Evolutionary conservation across 768 basidiomycete species (phyloP), one percentile per base, ranked within the genome.

Genomic region (Rhizopogon vulgaris): DNA sequence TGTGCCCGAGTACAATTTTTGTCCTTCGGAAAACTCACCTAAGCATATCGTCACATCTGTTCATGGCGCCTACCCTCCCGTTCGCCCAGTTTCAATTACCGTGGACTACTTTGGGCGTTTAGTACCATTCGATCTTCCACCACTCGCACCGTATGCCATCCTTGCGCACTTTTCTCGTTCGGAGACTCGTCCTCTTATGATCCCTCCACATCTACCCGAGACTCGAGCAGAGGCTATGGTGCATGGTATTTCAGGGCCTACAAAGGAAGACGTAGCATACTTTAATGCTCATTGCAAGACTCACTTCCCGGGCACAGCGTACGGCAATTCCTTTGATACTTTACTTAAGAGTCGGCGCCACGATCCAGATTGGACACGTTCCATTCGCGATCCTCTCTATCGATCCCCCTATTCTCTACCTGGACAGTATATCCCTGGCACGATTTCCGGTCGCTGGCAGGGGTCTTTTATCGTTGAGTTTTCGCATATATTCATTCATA

Each of bases 361-460:
- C 38, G 67, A 69, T 51, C 63, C 69, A 11, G 67, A 68, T 51
- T 47, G 61, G 63, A 56, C 38, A 36, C 69, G 67, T 48, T 64
- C 56, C 15, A 37, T 65, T 17, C 37, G 52, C 22, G 24, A 46
- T 34, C 38, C 52, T 22, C 51, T 48, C 38, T 28, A 38, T 17
- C 22, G 48, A 41, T 27, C 24, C 10, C 39, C 38, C n/a, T 41
- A 30, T 24, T 52, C 58, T 6, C 32, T 42, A 11, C 43, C 51
- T 17, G 38, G 57, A 7, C 56, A 66, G 17, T 79, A 82, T 56
- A 64, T 66, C 47, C 67, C 74, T 22, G 78, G 74, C 10, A 66
- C 68, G 1, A 65, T 80, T 25, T 70, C 71, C 3, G 80, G 79
- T 17, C 65, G 61, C 36, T 82, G 78, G 78, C 70, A 72, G 49